These are phyloP conservation scores for Kurtzmaniella quercitrusa DNA, from an alignment of 1,139 yeast species.

Conservation along the genomic window DNA sequence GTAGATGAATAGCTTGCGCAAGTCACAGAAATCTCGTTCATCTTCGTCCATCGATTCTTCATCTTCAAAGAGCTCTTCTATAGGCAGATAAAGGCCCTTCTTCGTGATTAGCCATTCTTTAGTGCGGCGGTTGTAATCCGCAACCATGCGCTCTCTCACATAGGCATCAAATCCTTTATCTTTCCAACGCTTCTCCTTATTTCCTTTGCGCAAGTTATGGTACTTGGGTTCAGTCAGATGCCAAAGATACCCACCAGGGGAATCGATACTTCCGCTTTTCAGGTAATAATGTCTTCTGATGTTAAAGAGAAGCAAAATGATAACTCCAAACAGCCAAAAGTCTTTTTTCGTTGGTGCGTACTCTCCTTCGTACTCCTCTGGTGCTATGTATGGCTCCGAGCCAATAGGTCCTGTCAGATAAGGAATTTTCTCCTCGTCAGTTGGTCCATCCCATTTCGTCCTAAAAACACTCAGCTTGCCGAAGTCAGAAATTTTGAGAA, in stretches of 20 bases:
- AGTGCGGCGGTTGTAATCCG: conserved; percentile 24
- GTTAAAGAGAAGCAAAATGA: conserved; percentile 31
- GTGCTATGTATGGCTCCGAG: conserved; percentile 72
- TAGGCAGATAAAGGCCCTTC: conserved; percentile 25
- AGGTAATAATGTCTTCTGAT: conserved; percentile 26
- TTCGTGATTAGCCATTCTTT: conserved; percentile 34
- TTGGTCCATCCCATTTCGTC: conserved; percentile 51
- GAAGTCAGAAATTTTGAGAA: conserved; percentile 61
- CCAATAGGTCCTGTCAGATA: conserved; percentile 62
- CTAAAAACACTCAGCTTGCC: conserved; percentile 77
- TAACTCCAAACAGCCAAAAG: conserved; percentile 67
- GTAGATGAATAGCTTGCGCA: conserved; percentile 52
- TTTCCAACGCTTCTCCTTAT: conserved; percentile 17
- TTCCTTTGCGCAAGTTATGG: conserved; percentile 8
- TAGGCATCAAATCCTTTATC: conserved; percentile 31
- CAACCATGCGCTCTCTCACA: conserved; percentile 20
- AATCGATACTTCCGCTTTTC: background rate
- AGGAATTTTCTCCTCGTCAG: conserved; percentile 44
- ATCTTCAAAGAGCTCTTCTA: conserved; percentile 24
- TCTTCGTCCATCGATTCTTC: conserved; percentile 36
- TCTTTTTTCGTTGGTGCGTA: conserved; percentile 63
- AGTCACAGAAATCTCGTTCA: conserved; percentile 39
- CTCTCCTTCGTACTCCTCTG: conserved; percentile 55
- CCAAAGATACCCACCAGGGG: conserved; percentile 26
- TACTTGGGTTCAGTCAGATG: conserved; percentile 24